Conservation (phyloP, 345 rosid species). For the Brassica carinata region DNA sequence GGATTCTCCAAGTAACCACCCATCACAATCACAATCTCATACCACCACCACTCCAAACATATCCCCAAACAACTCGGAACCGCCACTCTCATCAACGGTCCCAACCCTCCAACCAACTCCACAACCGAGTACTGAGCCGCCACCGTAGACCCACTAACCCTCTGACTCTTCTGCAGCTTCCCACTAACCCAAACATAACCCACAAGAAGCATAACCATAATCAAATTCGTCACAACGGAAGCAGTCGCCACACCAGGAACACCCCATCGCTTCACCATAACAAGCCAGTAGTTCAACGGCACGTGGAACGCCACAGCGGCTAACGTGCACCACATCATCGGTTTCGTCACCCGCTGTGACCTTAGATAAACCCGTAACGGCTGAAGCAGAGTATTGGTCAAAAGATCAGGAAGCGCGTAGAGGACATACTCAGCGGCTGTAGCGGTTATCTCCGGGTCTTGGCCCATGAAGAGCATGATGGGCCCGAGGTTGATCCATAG, state of each 20-base stretch:
- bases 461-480: conserved; percentile 85
- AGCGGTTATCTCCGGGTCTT: conserved; percentile 74
- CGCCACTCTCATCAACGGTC: conserved; percentile 75
- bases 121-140: conserved; percentile 42
- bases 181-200: conserved; percentile 74
- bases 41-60: conserved; percentile 99
- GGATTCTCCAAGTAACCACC: conserved; percentile 90
- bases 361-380: conserved; percentile 82
- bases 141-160: conserved; percentile 42
- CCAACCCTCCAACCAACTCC: conserved; percentile 61
- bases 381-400: conserved; percentile 81
- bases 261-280: conserved; percentile 61
- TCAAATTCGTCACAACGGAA: conserved; percentile 80
- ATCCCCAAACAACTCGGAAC: conserved; percentile 95
- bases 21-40: conserved; percentile 84
- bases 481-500: conserved; percentile 81
- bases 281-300: conserved; percentile 74
- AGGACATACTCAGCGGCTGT: conserved; percentile 80
- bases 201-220: conserved; percentile 73
- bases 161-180: conserved; percentile 47
- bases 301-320: conserved; percentile 77
- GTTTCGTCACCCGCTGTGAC: conserved; percentile 82
- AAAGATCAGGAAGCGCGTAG: conserved; percentile 84
- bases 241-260: conserved; percentile 95
- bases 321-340: conserved; percentile 91